phyloP scores from a whole-genome alignment of 371 early-diverging fungal species.

The Lichtheimia ornata region DNA sequence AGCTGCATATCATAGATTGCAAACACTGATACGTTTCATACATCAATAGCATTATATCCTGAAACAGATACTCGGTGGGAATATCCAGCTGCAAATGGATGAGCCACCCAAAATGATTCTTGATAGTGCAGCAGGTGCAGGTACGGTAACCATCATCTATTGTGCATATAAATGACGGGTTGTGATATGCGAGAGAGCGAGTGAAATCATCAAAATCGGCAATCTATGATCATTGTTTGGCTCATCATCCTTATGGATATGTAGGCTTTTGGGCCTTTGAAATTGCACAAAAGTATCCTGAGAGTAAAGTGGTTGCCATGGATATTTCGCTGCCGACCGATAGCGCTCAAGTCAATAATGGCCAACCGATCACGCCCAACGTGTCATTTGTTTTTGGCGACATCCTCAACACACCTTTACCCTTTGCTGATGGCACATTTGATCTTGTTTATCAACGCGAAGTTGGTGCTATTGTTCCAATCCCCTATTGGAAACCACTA shows the following conservation, averaged over 20 bases:
- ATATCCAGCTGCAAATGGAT: conserved; percentile 15
- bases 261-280: conserved; percentile 29
- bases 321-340: conserved; percentile 22
- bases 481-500: conserved; percentile 34
- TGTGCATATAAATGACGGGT: too few species aligned
- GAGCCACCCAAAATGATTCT: conserved; percentile 21
- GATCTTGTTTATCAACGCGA: conserved; percentile 67
- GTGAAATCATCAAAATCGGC: background rate
- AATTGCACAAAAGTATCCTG: conserved; percentile 25
- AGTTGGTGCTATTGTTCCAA: conserved; percentile 38
- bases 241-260: background rate
- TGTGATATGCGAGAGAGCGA: too few species aligned
- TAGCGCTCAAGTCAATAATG: background rate
- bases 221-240: background rate
- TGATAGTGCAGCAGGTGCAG: conserved; percentile 32
- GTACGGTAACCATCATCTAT: conserved; percentile 3
- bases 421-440: conserved; percentile 52
- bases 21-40: background rate
- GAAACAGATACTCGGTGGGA: conserved; percentile 31
- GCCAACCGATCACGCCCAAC: conserved; percentile 6
- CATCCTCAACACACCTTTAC: conserved; percentile 19
- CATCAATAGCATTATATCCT: conserved; percentile 30
- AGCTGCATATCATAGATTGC: background rate
- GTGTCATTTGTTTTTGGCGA: conserved; percentile 32
- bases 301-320: conserved; percentile 34